Evolutionary conservation across 1,284 basidiomycete species (phyloP), one percentile per base, ranked within the genome.

Genomic region (Leccinum solheimii): DNA sequence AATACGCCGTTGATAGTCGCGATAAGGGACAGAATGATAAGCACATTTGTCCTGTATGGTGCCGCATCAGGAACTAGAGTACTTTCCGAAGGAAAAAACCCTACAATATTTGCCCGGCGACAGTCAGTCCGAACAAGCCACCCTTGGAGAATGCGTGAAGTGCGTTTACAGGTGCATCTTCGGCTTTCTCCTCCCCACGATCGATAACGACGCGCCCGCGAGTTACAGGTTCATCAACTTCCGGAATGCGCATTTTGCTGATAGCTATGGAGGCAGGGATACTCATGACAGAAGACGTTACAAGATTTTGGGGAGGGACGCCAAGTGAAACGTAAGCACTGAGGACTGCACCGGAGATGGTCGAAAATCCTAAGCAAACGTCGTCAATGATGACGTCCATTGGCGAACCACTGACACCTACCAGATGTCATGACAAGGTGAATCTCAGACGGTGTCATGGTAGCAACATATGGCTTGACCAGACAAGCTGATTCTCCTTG

Each of bases 241-340:
- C 94, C 2, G 94, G 94, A 21, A 88, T 70, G 54, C 93, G 88
- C 69, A 95, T 80, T 78, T 97, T 97, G 73, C 88, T 90, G 67
- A 96, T 94, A 3, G 94, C 86, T 72, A 97, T 94, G 11, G 94
- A 94, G 1, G 95, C 94, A 10, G 94, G 94, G 69, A 97, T 97
- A 72, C 89, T 92, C 94, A 97, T 97, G 67, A 97, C 90, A 10
- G 92, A 94, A 5, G 94, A 91, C 5, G 94, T 95, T 69, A 97
- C 83, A 32, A 97, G 81, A 75, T 92, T 94, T 75, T 88, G 84
- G 16, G 93, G 77, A 34, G 91, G 89, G 43, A 97, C 91, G 60
- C 95, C 95, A 64, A 95, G 78, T 59, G 77, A 79, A 69, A 96
- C 91, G 76, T 96, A 97, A 50, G 92, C 94, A 59, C 85, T 81